phyloP scores from a whole-genome alignment of 768 basidiomycete species.

The Lactifluus subvellereus region DNA sequence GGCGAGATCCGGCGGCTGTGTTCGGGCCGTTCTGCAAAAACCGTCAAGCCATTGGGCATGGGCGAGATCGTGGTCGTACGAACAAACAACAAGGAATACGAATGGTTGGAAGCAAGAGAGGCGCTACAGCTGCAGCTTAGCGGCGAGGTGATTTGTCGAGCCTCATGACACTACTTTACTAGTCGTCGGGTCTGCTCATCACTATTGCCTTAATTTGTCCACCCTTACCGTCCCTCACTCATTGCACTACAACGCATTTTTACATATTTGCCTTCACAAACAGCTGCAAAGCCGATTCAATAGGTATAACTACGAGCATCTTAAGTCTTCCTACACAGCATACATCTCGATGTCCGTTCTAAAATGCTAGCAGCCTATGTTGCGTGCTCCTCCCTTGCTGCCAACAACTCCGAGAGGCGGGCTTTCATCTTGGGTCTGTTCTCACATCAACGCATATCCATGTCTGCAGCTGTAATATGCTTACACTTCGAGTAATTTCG shows the following conservation, averaged over 20 bases:
- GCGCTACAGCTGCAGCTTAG: constrained; percentile 69
- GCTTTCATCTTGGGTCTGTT: constrained; percentile 75
- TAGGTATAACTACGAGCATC: not conserved
- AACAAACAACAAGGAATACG: constrained; percentile 62
- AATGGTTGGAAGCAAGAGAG: constrained; percentile 92
- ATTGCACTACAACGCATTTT: not conserved
- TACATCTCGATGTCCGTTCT: not conserved
- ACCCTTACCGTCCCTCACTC: not conserved
- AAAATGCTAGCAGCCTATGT: not conserved
- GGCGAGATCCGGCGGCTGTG: constrained; percentile 74
- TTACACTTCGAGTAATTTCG: constrained; percentile 82
- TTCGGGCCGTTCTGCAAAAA: constrained; percentile 74
- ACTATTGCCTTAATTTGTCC: not conserved
- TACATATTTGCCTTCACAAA: not conserved
- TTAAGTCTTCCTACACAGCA: not conserved
- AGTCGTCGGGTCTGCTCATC: not conserved
- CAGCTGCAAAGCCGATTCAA: not conserved
- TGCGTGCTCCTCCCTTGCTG: constrained; percentile 26
- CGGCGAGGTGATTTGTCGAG: constrained; percentile 87
- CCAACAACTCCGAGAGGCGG: constrained; percentile 61
- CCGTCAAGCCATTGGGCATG: constrained; percentile 77
- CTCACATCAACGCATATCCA: constrained; percentile 8
- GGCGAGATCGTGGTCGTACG: constrained; percentile 89
- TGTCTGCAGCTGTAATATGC: constrained; percentile 30
- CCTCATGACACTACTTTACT: constrained; percentile 26